A percentile compares a stretch with the other conserved stretches of the same genome.
These are phyloP conservation scores for Saccharum hybrid DNA, from an alignment of 202 grass and related monocot species.

Conservation along the genomic window DNA sequence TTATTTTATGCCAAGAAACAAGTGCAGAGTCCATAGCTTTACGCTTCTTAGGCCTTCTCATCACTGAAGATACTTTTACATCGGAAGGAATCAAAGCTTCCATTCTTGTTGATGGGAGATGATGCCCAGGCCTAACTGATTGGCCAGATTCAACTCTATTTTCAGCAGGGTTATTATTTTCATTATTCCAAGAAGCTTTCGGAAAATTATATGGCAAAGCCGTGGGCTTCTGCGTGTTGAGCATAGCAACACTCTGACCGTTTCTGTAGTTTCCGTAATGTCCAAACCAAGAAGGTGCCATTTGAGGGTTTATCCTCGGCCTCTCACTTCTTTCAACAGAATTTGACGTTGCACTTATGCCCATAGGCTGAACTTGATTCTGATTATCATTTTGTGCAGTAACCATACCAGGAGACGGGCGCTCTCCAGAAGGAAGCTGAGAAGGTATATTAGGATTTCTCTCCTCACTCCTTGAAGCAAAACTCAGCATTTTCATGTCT, in stretches of 20 bases:
- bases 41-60: constrained; percentile 81
- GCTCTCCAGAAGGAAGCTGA: constrained; percentile 56
- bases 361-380: constrained; percentile 54
- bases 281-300: constrained; percentile 95
- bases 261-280: constrained; percentile 80
- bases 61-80: constrained; percentile 36
- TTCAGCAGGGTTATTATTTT: constrained; percentile 60
- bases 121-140: constrained; percentile 51
- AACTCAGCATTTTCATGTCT: constrained; percentile 84
- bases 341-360: constrained; percentile 47
- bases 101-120: constrained; percentile 40
- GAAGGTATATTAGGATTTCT: constrained; percentile 53
- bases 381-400: constrained; percentile 52
- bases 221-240: constrained; percentile 60
- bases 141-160: constrained; percentile 67
- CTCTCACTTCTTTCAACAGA: constrained; percentile 64
- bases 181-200: constrained; percentile 68
- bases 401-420: constrained; percentile 42
- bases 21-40: constrained; percentile 60
- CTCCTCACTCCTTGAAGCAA: constrained; percentile 74
- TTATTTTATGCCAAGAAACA: constrained; percentile 87
- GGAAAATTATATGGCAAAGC: constrained; percentile 62
- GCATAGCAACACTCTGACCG: constrained; percentile 62
- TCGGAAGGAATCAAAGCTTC: constrained; percentile 53
- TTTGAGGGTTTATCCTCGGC: constrained; percentile 83